A percentile compares a stretch with the other conserved stretches of the same genome.
phyloP scores from a whole-genome alignment of 1,284 basidiomycete genomes.

The Takashimella koratensis region DNA sequence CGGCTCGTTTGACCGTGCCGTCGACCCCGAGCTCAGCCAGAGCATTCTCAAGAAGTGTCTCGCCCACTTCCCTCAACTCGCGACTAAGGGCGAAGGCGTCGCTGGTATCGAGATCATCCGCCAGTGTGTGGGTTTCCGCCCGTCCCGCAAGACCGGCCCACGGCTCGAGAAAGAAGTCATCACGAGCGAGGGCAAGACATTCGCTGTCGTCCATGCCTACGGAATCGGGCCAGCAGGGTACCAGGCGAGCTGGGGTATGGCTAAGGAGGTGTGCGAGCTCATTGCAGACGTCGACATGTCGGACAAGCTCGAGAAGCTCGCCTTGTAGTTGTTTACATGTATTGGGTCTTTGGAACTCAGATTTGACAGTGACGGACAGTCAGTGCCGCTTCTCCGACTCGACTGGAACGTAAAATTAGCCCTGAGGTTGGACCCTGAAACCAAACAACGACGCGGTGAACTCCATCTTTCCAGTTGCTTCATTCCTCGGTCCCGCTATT shows the following conservation, averaged over 20 bases:
- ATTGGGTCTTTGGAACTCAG: no score
- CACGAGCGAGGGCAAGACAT: not conserved
- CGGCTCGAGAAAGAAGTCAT: conserved; percentile 14
- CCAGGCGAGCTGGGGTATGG: conserved; percentile 37
- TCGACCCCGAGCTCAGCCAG: conserved; percentile 9
- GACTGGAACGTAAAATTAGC: no score
- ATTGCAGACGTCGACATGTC: conserved; percentile 12
- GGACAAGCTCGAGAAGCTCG: not conserved
- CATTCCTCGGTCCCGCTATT: no score
- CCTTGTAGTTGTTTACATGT: not conserved
- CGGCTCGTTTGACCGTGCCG: conserved; percentile 9
- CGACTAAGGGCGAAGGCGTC: conserved; percentile 9
- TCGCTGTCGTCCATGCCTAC: conserved; percentile 25
- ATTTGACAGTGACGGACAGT: no score
- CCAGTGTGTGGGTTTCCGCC: conserved; percentile 20
- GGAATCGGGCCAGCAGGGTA: conserved; percentile 37
- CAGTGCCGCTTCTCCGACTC: not conserved
- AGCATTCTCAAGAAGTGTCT: conserved; percentile 19
- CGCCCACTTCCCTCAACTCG: conserved; percentile 14
- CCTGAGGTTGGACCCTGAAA: no score
- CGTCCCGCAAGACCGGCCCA: conserved; percentile 13
- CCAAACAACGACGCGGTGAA: no score
- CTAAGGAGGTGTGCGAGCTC: conserved; percentile 28
- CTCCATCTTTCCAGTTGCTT: no score
- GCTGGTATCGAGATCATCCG: conserved; percentile 19